Conservation (phyloP, 2,329 filamentous ascomycete genomes). For the Claviceps sp. region DNA sequence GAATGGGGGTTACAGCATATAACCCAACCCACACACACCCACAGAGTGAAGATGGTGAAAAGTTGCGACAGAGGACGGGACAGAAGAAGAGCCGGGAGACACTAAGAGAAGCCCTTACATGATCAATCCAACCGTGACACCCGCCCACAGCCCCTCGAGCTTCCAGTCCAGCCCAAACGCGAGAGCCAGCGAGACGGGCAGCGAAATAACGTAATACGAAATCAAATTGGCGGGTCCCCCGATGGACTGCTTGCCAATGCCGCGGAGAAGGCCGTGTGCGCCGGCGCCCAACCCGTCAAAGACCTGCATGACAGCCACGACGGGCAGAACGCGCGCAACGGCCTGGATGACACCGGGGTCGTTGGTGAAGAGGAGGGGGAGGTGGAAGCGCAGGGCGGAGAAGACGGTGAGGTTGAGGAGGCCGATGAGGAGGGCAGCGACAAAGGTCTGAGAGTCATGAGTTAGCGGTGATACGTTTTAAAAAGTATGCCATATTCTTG, state of each 20-base stretch:
- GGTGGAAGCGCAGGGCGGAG: slow-evolving; percentile 51
- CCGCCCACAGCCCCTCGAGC: slow-evolving; percentile 69
- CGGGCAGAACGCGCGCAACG: slow-evolving; percentile 57
- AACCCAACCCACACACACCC: too few relatives aligned
- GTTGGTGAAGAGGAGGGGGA: slow-evolving; percentile 67
- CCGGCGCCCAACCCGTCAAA: slow-evolving; percentile 71
- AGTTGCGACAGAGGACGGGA: background rate
- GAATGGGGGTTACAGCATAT: too few relatives aligned
- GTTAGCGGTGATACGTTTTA: background rate
- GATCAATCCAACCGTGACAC: slow-evolving; percentile 58
- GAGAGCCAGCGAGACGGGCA: slow-evolving; percentile 70
- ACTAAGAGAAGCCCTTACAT: slow-evolving; percentile 29
- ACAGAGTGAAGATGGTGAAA: too few relatives aligned
- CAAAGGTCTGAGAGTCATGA: slow-evolving; percentile 32
- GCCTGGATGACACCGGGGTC: slow-evolving; percentile 56
- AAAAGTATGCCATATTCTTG: too few relatives aligned
- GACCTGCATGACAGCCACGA: slow-evolving; percentile 80
- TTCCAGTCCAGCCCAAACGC: slow-evolving; percentile 69
- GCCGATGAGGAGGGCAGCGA: slow-evolving; percentile 56
- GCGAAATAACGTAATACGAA: slow-evolving; percentile 73
- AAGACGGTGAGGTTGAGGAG: slow-evolving; percentile 65
- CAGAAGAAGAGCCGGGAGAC: background rate
- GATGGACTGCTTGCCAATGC: slow-evolving; percentile 77
- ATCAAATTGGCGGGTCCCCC: slow-evolving; percentile 81
- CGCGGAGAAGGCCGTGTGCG: slow-evolving; percentile 74